Conservation (phyloP, 1,284 basidiomycete genomes). For the Sanguinoderma infundibulare region DNA sequence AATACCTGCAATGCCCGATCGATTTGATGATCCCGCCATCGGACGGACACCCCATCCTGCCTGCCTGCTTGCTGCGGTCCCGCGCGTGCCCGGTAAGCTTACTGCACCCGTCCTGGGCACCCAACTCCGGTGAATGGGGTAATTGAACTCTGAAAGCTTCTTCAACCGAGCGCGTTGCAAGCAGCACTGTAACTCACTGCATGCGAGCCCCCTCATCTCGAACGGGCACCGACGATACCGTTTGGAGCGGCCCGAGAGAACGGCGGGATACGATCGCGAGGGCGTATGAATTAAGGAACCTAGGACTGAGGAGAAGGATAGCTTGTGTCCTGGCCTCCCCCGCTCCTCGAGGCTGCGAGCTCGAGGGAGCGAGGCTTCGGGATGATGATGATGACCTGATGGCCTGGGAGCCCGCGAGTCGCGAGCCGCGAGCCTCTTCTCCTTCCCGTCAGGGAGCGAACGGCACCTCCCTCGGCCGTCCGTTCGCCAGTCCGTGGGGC, state of each 20-base stretch:
- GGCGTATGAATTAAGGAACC: slow-evolving; percentile 6
- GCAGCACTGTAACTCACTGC: background rate
- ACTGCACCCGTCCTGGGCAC: background rate
- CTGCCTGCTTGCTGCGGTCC: background rate
- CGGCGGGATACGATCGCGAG: background rate
- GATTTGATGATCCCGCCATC: too few species aligned
- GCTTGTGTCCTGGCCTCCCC: slow-evolving; percentile 5
- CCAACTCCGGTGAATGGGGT: background rate
- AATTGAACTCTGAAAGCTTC: slow-evolving; percentile 10
- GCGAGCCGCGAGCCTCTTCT: background rate
- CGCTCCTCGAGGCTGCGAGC: slow-evolving; percentile 2
- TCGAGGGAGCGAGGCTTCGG: background rate
- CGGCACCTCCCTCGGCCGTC: too few species aligned
- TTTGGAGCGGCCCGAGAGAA: background rate
- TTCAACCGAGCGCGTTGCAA: background rate
- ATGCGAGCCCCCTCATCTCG: background rate
- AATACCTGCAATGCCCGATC: background rate
- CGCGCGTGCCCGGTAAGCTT: background rate
- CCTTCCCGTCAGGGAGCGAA: background rate
- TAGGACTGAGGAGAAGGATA: slow-evolving; percentile 8
- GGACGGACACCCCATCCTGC: too few species aligned
- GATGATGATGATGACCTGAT: too few species aligned
- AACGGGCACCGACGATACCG: background rate
- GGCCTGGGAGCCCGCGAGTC: background rate
- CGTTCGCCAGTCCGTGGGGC: too few species aligned